Base-by-base conservation (phyloP, 2,329 filamentous ascomycete species). In the Aspergillus felis region DNA sequence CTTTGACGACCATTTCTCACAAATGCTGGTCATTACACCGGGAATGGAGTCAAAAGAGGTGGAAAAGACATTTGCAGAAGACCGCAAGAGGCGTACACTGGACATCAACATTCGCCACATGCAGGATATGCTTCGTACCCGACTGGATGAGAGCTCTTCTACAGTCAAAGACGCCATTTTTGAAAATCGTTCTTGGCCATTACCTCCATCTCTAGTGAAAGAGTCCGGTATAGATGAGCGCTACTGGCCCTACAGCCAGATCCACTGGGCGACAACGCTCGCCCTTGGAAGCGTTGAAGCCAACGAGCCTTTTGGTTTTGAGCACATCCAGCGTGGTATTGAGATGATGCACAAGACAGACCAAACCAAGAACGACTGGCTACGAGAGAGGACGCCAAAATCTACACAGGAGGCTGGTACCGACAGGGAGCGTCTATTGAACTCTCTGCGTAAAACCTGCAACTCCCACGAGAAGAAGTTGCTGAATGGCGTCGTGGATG, bases 391-490 rank as follows among this genome's bases (percentile, higher is more conserved):
- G 58, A 64, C 68, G 25, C 66, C 68, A 22, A 70, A 71, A 50
- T 55, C 69, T 25, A 63, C 65, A 50, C 55, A 72, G 65, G 61
- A 70, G 41, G 66, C 68, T 2, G 71, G 72, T 10, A 64, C 69
- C 44, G 74, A 74, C 57, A 65, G 68, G 61, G 74, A 68, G 54
- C 73, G 77, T 57, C 68, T 78, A 14, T 71, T 85, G 20, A 78
- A 78, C 27, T 76, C 79, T 47, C 67, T 84, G 57, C 81, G 78
- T 60, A 80, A 80, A 66, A 85, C 80, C 46, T 86, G 84, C 64
- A 92, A 89, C 56, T 81, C 87, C 53, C 87, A 96, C 63, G 94
- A 97, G 73, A 90, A 91, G 72, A 88, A 87, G 64, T 81, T 99
- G 7, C 79, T 96, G 49, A 83, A 85, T 3, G 92, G 93, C 9